These are phyloP conservation scores for Phytopythium sindhum DNA, from an alignment of 352 stramenopile species.

Conservation along the genomic window DNA sequence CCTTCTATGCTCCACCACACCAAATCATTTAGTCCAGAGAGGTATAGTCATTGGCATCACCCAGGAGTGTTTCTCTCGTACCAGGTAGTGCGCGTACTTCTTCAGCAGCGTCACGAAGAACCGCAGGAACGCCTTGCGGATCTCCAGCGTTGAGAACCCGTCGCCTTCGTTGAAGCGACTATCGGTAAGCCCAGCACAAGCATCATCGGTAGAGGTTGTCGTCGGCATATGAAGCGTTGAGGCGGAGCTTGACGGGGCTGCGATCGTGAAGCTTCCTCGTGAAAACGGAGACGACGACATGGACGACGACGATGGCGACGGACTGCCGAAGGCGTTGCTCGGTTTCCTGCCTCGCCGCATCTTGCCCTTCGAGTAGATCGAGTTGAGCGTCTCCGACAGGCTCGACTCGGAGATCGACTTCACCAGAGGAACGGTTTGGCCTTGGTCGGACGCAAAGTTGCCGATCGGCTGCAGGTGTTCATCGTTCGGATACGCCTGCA, in stretches of 20 bases:
- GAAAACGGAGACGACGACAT: constrained; percentile 23
- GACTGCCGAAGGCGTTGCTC: constrained; percentile 38
- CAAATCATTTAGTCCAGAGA: background rate
- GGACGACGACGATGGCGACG: constrained; percentile 25
- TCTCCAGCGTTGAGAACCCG: constrained; percentile 58
- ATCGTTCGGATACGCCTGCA: constrained; percentile 73
- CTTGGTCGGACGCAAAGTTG: constrained; percentile 61
- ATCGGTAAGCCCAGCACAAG: constrained; percentile 44
- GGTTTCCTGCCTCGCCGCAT: constrained; percentile 54
- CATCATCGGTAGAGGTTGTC: constrained; percentile 23
- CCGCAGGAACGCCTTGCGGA: constrained; percentile 72
- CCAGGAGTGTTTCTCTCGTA: constrained; percentile 12
- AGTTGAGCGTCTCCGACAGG: constrained; percentile 43
- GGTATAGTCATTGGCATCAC: background rate
- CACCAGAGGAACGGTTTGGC: constrained; percentile 62
- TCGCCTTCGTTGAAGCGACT: constrained; percentile 68
- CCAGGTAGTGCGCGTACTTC: constrained; percentile 76
- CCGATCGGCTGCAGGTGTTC: constrained; percentile 79
- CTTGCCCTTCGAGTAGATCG: constrained; percentile 67
- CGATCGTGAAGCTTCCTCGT: constrained; percentile 28
- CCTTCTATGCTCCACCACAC: constrained; percentile 16
- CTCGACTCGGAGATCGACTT: constrained; percentile 58
- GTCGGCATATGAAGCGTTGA: background rate
- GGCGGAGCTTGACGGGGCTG: background rate
- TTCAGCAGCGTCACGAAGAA: constrained; percentile 82